Conservation (phyloP, 164 flowering plant species). For the Warburgia ugandensis region DNA sequence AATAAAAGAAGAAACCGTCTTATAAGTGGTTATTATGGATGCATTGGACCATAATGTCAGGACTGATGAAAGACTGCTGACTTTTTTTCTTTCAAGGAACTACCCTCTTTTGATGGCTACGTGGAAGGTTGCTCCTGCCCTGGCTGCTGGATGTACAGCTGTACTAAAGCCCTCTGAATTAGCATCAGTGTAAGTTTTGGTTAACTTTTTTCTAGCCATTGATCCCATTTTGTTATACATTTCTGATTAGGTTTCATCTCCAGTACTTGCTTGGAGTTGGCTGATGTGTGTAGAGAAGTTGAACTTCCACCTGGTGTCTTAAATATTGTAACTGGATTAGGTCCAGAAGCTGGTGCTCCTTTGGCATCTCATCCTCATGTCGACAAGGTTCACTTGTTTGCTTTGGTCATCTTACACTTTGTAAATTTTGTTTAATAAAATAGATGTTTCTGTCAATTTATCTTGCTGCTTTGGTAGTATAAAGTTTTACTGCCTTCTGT, state of each 20-base stretch:
- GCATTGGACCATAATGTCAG: too few relatives aligned
- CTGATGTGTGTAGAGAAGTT: conserved; percentile 73
- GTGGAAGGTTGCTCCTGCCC: conserved; percentile 98
- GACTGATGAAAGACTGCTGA: too few relatives aligned
- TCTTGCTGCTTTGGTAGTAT: conserved; percentile 2
- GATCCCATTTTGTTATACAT: neutral
- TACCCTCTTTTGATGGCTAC: conserved; percentile 91
- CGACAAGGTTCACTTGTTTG: conserved; percentile 57
- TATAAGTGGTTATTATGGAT: too few relatives aligned
- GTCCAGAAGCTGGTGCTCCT: conserved; percentile 96
- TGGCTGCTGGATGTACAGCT: conserved; percentile 98
- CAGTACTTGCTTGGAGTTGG: conserved; percentile 97
- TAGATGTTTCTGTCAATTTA: neutral
- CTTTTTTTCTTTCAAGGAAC: conserved; percentile 45
- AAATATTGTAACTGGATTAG: conserved; percentile 83
- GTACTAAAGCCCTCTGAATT: conserved; percentile 92
- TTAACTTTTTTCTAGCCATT: neutral
- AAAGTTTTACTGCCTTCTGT: neutral
- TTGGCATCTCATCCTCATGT: conserved; percentile 90
- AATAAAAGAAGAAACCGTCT: too few relatives aligned
- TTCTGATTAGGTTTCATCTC: conserved; percentile 4
- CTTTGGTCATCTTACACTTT: conserved; percentile 4
- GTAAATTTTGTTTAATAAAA: neutral
- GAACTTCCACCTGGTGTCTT: conserved; percentile 95
- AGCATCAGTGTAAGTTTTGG: conserved; percentile 64